Conservation (phyloP, 2,329 filamentous ascomycete genomes). For the Trichoderma aggressivum region DNA sequence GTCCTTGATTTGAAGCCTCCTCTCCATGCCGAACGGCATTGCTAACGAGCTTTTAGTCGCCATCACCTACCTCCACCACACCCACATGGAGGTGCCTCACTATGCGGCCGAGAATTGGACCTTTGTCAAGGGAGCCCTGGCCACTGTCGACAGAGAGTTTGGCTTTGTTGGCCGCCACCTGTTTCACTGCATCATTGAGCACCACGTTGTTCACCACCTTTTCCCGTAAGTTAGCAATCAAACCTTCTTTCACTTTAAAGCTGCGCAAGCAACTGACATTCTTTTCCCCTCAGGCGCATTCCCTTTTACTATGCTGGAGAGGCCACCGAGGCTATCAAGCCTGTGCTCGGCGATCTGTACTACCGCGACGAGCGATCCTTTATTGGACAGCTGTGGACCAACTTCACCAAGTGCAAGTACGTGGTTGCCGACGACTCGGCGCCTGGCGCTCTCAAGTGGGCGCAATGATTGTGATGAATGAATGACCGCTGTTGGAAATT, state of each 20-base stretch:
- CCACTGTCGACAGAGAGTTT: slow-evolving; percentile 61
- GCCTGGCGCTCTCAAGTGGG: slow-evolving; percentile 17
- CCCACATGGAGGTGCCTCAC: slow-evolving; percentile 36
- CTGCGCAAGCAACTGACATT: background rate
- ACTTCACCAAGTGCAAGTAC: slow-evolving; percentile 16
- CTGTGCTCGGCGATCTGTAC: slow-evolving; percentile 16
- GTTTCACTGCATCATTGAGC: slow-evolving; percentile 60
- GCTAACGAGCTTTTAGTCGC: slow-evolving; percentile 47
- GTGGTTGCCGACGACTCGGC: slow-evolving; percentile 9
- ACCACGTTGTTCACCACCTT: slow-evolving; percentile 60
- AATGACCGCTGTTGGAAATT: background rate
- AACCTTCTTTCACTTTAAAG: background rate
- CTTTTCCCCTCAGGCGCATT: background rate
- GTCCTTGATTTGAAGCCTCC: background rate
- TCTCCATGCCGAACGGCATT: background rate
- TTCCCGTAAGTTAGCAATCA: slow-evolving; percentile 33
- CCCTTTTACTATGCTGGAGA: slow-evolving; percentile 15
- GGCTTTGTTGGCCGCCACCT: slow-evolving; percentile 60
- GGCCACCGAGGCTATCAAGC: slow-evolving; percentile 15
- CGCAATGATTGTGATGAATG: background rate
- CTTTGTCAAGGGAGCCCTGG: slow-evolving; percentile 57
- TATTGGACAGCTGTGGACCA: slow-evolving; percentile 9
- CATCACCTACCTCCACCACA: slow-evolving; percentile 71
- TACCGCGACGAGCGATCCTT: slow-evolving; percentile 5
- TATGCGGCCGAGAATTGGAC: slow-evolving; percentile 57